Percentiles rank a stretch among this genome's conserved stretches.
These are phyloP conservation scores for Hordeum marinum DNA, from an alignment of 176 grass and related monocot species.

Conservation along the genomic window DNA sequence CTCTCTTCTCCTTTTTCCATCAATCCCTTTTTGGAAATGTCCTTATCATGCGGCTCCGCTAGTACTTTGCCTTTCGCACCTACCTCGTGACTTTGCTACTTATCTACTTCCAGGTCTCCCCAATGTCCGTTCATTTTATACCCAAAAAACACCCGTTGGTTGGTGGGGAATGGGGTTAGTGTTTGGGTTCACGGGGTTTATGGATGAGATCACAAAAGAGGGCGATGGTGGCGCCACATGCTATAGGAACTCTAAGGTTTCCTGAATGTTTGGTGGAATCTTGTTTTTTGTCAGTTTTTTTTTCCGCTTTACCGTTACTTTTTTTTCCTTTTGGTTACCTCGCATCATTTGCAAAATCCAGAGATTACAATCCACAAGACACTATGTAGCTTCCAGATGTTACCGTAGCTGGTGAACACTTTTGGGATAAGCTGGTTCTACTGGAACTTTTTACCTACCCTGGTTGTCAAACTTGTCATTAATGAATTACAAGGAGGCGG, in stretches of 20 bases:
- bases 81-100: neutral
- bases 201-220: neutral
- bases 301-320: neutral
- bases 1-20: neutral
- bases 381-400: neutral
- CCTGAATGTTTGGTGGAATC: neutral
- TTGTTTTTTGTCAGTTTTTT: neutral
- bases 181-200: neutral
- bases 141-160: neutral
- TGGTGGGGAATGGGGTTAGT: neutral
- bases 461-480: neutral
- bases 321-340: neutral
- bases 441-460: neutral
- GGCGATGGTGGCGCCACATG: neutral
- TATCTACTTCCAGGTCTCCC: neutral
- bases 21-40: neutral
- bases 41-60: neutral
- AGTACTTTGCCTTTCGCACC: neutral
- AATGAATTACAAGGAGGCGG: neutral
- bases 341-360: neutral
- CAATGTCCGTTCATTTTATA: neutral
- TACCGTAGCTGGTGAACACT: neutral
- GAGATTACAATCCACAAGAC: neutral
- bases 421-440: neutral
- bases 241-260: neutral